Evolutionary conservation across 768 basidiomycete species (phyloP).

Genomic region (Lentinula sp.): DNA sequence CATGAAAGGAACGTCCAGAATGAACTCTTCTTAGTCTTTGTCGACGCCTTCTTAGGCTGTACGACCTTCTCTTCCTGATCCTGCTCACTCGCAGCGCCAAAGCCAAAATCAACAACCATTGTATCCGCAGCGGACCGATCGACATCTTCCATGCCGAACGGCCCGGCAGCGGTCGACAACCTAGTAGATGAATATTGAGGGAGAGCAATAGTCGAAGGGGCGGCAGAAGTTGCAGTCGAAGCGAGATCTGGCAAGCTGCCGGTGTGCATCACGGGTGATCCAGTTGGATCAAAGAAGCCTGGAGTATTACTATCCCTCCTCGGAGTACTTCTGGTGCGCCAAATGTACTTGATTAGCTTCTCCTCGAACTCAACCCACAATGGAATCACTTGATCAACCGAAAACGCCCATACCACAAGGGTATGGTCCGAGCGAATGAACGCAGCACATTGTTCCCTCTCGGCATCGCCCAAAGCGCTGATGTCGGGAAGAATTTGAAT

Average conservation of each 20-base stretch:
- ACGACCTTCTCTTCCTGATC: neutral
- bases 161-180: neutral
- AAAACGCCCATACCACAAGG: slow-evolving; percentile 80
- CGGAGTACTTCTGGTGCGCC: slow-evolving; percentile 41
- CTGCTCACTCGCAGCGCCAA: neutral
- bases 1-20: neutral
- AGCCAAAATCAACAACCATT: neutral
- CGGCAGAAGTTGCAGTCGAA: neutral
- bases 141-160: slow-evolving; percentile 7
- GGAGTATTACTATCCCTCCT: slow-evolving; percentile 14
- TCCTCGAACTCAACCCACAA: slow-evolving; percentile 69
- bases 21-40: neutral
- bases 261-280: neutral
- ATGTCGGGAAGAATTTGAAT: slow-evolving; percentile 80
- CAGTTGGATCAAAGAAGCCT: neutral
- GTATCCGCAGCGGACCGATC: neutral
- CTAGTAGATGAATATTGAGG: neutral
- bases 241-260: neutral
- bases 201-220: neutral
- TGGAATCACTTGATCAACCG: slow-evolving; percentile 62
- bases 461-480: slow-evolving; percentile 60
- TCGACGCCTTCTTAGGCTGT: neutral
- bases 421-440: slow-evolving; percentile 42
- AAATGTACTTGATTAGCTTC: slow-evolving; percentile 77
- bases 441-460: slow-evolving; percentile 86